Conservation (phyloP, 1,284 basidiomycete genomes). For the Austroboletus novae-zelandiae region DNA sequence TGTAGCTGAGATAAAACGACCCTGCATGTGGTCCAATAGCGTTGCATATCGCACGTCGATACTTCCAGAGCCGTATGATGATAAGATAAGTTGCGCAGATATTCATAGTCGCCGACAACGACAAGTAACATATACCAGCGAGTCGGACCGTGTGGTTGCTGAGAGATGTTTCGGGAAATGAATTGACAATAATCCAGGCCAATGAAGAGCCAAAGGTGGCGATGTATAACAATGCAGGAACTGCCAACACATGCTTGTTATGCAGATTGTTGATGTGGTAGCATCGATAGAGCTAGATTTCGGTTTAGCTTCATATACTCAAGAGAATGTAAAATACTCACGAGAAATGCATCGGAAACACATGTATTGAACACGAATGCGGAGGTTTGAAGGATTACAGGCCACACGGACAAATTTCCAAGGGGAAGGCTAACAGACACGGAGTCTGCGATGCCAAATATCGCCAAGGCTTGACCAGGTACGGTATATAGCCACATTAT, state of each 20-base stretch:
- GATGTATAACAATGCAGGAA: constrained; percentile 14
- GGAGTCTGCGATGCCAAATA: no score
- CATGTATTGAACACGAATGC: constrained; percentile 24
- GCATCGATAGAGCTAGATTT: constrained; percentile 22
- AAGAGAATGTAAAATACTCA: constrained; percentile 3
- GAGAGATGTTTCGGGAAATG: constrained; percentile 4
- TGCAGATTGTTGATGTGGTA: constrained; percentile 16
- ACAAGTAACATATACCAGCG: constrained; percentile 12
- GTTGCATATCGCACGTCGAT: constrained; percentile 9
- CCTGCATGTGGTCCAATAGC: constrained; percentile 12
- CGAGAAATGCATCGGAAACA: constrained; percentile 25
- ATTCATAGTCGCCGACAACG: constrained; percentile 17
- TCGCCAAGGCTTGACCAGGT: no score
- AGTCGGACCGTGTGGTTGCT: constrained; percentile 15
- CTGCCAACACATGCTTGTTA: background rate
- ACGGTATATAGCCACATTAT: no score
- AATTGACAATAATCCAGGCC: constrained; percentile 16
- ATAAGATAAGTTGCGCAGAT: constrained; percentile 14
- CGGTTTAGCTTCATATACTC: background rate
- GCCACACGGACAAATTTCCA: constrained; percentile 15
- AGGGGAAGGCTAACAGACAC: no score
- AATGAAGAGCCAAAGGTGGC: constrained; percentile 15
- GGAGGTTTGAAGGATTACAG: constrained; percentile 5
- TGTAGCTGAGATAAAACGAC: constrained; percentile 18
- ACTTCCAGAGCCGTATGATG: constrained; percentile 12